Conservation (phyloP, 1,139 yeast species). For the Eremothecium coryli region DNA sequence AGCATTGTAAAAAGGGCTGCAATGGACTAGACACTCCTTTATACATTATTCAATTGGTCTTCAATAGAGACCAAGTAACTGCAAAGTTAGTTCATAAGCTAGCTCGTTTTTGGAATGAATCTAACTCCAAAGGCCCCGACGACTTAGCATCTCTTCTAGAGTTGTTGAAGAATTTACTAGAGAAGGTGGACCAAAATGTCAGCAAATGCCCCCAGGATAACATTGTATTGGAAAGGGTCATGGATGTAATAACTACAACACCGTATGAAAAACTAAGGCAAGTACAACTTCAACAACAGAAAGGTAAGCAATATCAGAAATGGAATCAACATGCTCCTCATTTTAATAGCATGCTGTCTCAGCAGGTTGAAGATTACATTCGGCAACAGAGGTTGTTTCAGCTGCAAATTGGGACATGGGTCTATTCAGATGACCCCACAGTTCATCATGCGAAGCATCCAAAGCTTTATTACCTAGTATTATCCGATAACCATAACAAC, state of each 20-base stretch:
- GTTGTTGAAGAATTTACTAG: slow-evolving; percentile 19
- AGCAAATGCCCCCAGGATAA: slow-evolving; percentile 13
- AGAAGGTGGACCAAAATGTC: slow-evolving; percentile 11
- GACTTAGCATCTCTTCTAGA: slow-evolving; percentile 29
- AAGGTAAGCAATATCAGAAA: slow-evolving; percentile 25
- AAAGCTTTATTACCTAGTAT: slow-evolving; percentile 47
- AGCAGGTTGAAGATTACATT: slow-evolving; percentile 67
- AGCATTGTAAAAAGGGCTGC: slow-evolving; percentile 11
- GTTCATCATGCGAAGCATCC: slow-evolving; percentile 33
- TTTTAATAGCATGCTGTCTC: slow-evolving; percentile 44
- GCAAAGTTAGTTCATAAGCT: slow-evolving; percentile 20
- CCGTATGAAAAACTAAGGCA: slow-evolving; percentile 47
- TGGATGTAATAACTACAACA: slow-evolving; percentile 38
- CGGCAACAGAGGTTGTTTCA: slow-evolving; percentile 67
- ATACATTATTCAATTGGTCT: slow-evolving; percentile 15
- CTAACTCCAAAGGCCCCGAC: slow-evolving; percentile 45
- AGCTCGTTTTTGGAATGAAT: slow-evolving; percentile 57
- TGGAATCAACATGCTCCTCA: slow-evolving; percentile 36
- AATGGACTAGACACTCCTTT: slow-evolving; percentile 9
- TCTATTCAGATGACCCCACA: slow-evolving; percentile 52
- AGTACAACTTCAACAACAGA: slow-evolving; percentile 43
- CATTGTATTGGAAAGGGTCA: slow-evolving; percentile 35
- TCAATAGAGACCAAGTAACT: slow-evolving; percentile 19
- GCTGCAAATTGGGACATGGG: slow-evolving; percentile 77
- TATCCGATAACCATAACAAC: slow-evolving; percentile 64